Evolutionary conservation across 352 stramenopile species (phyloP), one percentile per base, ranked within the genome.

Genomic region (Thraustochytrium striatum): DNA sequence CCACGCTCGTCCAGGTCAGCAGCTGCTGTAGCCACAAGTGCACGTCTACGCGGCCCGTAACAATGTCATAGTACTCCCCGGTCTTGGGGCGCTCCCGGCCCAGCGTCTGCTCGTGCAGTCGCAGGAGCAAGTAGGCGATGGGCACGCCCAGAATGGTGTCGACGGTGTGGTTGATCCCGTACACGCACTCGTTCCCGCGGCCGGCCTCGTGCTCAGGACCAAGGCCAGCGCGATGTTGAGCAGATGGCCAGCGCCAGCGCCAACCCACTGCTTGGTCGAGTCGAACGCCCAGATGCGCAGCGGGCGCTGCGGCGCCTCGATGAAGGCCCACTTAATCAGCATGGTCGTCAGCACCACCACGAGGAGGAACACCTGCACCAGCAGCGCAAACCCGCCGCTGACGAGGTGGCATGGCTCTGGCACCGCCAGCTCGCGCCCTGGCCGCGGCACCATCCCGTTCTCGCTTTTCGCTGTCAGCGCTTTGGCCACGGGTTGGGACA

Each of bases 351-450:
- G n/a, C 1, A 75, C 65, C 43, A 75, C 65, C 28, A 21, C 32
- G 44, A 61, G 44, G 13, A 75, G 39, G 13, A 75, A 75, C 13
- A 75, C 41, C 50, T 75, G 65, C 65, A 75, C 65, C 11, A 75
- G 52, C 30, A 75, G 16, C 19, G 65, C 65, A n/a, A 75, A 75
- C 30, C 43, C 25, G 65, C 65, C 65, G 43, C 65, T 38, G 19
- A 75, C 30, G n/a, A 75, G 65, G n/a, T 30, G 41, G 50, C 65
- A 75, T 8, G n/a, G 39, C 43, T n/a, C n/a, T n/a, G n/a, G n/a
- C n/a, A n/a, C n/a, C n/a, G n/a, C n/a, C n/a, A n/a, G n/a, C n/a
- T n/a, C n/a, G n/a, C n/a, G n/a, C n/a, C n/a, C n/a, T n/a, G n/a
- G n/a, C n/a, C n/a, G n/a, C n/a, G n/a, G n/a, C n/a, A n/a, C n/a